Evolutionary conservation across 1,284 basidiomycete genomes (phyloP), one percentile per base, ranked within the genome.

Genomic region (Cutaneotrichosporon sp.): DNA sequence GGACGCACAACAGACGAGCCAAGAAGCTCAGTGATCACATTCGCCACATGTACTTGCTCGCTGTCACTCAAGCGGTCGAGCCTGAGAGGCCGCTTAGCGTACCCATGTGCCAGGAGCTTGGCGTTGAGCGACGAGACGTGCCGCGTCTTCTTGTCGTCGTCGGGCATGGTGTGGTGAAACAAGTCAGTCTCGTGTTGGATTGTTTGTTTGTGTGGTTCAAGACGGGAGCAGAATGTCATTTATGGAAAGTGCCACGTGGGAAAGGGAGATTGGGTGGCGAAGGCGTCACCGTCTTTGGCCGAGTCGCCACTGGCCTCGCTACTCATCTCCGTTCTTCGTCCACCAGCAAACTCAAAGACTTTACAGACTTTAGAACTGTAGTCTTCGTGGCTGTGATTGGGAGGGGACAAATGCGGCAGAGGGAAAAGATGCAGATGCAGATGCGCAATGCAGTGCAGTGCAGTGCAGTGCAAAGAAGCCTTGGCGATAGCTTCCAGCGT

Each of bases 31-130:
- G 90, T 82, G 34, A 95, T 73, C 75, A 91, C 92, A 72, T 88
- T 89, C 2, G 89, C 84, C 14, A 89, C 82, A 47, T 83, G 82
- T n/a, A 89, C 87, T n/a, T 85, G 82, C 50, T 89, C 86, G 18
- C 83, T 79, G 53, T 84, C 84, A 4, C 83, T 81, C 22, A 89
- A 76, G 0, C 86, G 86, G 9, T 88, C 86, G 11, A 92, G 81
- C 31, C 83, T 69, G 10, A 80, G 64, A 0, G 88, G 86, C 0
- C 84, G 73, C 40, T 86, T 80, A 0, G 86, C 80, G 73, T 90
- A 93, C 11, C 92, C 92, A 81, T 93, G 90, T 0, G 89, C 86
- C 49, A 90, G 78, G 5, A 93, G 84, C 71, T 92, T 90, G 22
- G 87, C 82, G 76, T 91, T 92, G 73, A 91, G 83, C 68, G 89